A percentile compares a stretch with the other conserved stretches of the same genome.
phyloP scores from a whole-genome alignment of 1,284 basidiomycete genomes.

The Apiotrichum montevideense region DNA sequence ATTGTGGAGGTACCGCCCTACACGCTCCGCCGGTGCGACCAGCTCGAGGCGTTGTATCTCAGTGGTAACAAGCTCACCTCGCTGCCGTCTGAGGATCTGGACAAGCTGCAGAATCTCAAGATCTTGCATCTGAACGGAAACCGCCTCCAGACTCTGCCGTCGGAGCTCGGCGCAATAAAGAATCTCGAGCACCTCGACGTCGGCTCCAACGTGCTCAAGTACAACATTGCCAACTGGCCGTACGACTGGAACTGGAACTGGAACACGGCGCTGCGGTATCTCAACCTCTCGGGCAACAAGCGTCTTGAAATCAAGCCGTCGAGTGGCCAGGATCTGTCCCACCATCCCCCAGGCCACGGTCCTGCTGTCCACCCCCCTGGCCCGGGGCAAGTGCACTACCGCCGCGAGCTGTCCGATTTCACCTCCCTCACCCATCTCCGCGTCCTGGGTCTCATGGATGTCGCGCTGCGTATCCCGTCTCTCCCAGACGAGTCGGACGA shows the following conservation, averaged over 20 bases:
- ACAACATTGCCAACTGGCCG: slow-evolving; percentile 98
- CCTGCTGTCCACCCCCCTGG: neutral
- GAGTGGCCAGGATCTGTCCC: slow-evolving; percentile 47
- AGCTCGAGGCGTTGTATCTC: slow-evolving; percentile 80
- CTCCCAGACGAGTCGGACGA: slow-evolving; percentile 89
- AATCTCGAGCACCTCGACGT: slow-evolving; percentile 82
- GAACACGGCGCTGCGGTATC: slow-evolving; percentile 85
- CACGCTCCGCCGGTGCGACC: slow-evolving; percentile 64
- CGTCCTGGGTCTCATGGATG: slow-evolving; percentile 94
- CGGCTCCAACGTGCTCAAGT: slow-evolving; percentile 90
- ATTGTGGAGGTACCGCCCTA: slow-evolving; percentile 79
- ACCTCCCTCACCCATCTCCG: slow-evolving; percentile 73
- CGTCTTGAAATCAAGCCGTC: slow-evolving; percentile 77
- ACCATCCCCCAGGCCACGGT: neutral
- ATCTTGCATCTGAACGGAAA: slow-evolving; percentile 91
- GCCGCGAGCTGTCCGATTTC: slow-evolving; percentile 70
- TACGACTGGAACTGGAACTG: slow-evolving; percentile 99
- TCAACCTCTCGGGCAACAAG: slow-evolving; percentile 82
- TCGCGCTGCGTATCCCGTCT: slow-evolving; percentile 77
- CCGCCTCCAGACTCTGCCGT: slow-evolving; percentile 83
- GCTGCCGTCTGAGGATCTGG: slow-evolving; percentile 81
- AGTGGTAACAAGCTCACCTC: slow-evolving; percentile 89
- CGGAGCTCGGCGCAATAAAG: slow-evolving; percentile 78
- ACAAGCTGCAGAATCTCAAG: slow-evolving; percentile 59
- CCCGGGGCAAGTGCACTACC: slow-evolving; percentile 11